These are phyloP conservation scores for Penicillium antarcticum DNA, from an alignment of 495 filamentous ascomycete species.

Conservation along the genomic window DNA sequence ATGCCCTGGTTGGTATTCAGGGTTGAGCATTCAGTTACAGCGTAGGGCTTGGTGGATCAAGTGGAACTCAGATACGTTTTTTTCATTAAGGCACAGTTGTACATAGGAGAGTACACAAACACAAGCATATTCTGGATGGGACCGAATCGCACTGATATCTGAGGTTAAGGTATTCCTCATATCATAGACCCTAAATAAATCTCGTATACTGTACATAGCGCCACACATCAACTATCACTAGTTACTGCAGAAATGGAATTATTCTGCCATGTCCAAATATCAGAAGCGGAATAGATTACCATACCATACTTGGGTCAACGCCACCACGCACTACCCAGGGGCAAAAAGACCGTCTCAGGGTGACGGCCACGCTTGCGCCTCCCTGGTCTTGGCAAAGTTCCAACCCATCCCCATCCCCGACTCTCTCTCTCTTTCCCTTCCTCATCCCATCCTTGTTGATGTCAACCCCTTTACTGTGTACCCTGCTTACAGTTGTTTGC, in stretches of 20 bases:
- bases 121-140: slow-evolving; percentile 1
- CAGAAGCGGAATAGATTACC: background rate
- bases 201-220: too few relatives aligned
- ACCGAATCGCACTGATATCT: background rate
- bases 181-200: too few relatives aligned
- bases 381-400: slow-evolving; percentile 40
- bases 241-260: too few relatives aligned
- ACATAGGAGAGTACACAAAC: background rate
- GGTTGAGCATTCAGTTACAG: background rate
- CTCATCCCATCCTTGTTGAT: slow-evolving; percentile 12
- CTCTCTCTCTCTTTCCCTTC: slow-evolving; percentile 13
- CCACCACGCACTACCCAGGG: background rate
- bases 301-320: background rate
- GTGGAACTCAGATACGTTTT: background rate
- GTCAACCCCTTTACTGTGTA: slow-evolving; percentile 17
- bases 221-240: too few relatives aligned
- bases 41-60: background rate
- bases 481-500: slow-evolving; percentile 30
- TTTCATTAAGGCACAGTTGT: background rate
- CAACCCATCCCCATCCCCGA: slow-evolving; percentile 37
- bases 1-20: background rate
- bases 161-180: too few relatives aligned
- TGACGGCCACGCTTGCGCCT: slow-evolving; percentile 38
- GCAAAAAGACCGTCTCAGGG: slow-evolving; percentile 23
- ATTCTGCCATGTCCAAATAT: too few relatives aligned